These are phyloP conservation scores for Grosmannia serpens DNA, from an alignment of 2,329 filamentous ascomycete genomes.

Conservation along the genomic window DNA sequence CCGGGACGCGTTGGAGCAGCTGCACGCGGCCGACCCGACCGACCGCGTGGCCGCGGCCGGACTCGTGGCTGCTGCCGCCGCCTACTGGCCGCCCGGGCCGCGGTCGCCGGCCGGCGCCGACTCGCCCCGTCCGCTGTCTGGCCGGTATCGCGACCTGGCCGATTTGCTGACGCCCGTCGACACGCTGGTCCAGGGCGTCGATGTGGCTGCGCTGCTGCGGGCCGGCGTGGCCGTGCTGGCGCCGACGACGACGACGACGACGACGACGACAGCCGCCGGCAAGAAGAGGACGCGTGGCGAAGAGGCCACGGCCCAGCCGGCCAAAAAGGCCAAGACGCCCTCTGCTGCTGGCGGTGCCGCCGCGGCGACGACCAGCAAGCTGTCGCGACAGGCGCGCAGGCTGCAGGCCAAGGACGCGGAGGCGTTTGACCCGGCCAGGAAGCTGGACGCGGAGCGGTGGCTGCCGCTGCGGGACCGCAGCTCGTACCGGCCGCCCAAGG, in stretches of 20 bases:
- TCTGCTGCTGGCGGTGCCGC: background rate
- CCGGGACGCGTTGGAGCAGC: conserved; percentile 63
- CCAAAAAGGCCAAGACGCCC: conserved; percentile 9
- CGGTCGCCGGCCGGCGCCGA: too few species aligned
- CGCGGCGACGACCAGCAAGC: conserved; percentile 24
- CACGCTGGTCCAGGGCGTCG: conserved; percentile 46
- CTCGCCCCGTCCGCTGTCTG: too few species aligned
- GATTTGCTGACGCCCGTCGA: conserved; percentile 28
- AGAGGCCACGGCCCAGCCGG: background rate
- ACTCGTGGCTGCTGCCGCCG: conserved; percentile 56
- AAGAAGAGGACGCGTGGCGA: conserved; percentile 5
- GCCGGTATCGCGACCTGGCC: conserved; percentile 16
- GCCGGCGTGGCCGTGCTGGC: conserved; percentile 48
- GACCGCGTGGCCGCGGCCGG: conserved; percentile 68
- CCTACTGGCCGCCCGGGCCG: background rate
- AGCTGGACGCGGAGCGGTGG: conserved; percentile 85
- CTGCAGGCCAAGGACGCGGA: conserved; percentile 16
- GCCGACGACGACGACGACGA: conserved; percentile 27
- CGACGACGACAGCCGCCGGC: conserved; percentile 21
- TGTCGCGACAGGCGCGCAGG: conserved; percentile 31
- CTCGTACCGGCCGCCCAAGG: conserved; percentile 79
- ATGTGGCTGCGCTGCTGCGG: conserved; percentile 51
- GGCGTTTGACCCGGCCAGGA: conserved; percentile 60
- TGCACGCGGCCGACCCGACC: conserved; percentile 53
- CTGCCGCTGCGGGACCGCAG: conserved; percentile 80